These are phyloP conservation scores for Ogataea ramenticola DNA, from an alignment of 805 yeast species.

Conservation along the genomic window DNA sequence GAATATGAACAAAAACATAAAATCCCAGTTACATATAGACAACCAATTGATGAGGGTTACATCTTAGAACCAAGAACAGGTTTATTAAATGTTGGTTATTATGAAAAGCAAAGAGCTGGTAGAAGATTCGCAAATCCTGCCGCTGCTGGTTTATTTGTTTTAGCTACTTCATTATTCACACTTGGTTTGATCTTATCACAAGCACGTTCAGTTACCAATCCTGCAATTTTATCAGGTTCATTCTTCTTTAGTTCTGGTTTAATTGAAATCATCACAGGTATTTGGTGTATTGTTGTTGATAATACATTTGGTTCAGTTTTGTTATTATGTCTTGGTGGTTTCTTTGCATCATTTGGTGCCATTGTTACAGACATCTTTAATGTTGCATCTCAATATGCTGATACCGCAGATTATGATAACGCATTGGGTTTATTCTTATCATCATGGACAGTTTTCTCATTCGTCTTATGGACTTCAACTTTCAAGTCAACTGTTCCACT, in stretches of 20 bases:
- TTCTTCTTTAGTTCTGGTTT: slow-evolving; percentile 42
- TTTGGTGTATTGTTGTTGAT: slow-evolving; percentile 42
- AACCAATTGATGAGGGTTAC: slow-evolving; percentile 11
- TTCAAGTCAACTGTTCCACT: slow-evolving; percentile 37
- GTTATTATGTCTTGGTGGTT: slow-evolving; percentile 39
- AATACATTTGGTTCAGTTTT: slow-evolving; percentile 43
- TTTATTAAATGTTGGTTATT: slow-evolving; percentile 34
- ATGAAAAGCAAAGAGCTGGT: slow-evolving; percentile 31
- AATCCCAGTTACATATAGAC: slow-evolving; percentile 3
- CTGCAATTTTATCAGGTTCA: slow-evolving; percentile 36
- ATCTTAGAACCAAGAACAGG: slow-evolving; percentile 34
- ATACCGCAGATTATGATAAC: slow-evolving; percentile 27
- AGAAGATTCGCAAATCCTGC: slow-evolving; percentile 44
- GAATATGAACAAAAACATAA: slow-evolving; percentile 12
- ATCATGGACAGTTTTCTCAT: slow-evolving; percentile 43
- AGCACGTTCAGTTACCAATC: slow-evolving; percentile 35
- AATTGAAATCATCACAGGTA: slow-evolving; percentile 40
- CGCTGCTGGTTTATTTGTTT: slow-evolving; percentile 40
- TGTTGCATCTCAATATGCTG: slow-evolving; percentile 31
- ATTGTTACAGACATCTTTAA: slow-evolving; percentile 36
- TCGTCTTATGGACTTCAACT: slow-evolving; percentile 34
- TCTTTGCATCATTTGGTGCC: slow-evolving; percentile 40
- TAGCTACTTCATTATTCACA: slow-evolving; percentile 39
- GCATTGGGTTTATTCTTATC: slow-evolving; percentile 40
- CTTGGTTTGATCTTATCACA: slow-evolving; percentile 37